phyloP scores from a whole-genome alignment of 2,329 filamentous ascomycete genomes.

The Apiospora marii region DNA sequence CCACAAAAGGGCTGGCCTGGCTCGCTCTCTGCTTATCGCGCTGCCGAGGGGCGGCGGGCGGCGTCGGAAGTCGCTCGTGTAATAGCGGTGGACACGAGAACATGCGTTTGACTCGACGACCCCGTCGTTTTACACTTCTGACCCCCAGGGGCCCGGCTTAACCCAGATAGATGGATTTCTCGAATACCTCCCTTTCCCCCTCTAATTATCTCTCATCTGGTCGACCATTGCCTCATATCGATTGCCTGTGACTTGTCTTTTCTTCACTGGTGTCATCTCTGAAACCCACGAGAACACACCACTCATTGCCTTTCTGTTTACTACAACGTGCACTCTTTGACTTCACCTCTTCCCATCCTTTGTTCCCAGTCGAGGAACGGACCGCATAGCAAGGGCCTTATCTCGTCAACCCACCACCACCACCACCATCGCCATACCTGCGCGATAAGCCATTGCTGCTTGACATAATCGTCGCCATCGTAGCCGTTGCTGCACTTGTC shows the following conservation, averaged over 20 bases:
- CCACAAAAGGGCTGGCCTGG: not conserved
- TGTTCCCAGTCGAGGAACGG: not conserved
- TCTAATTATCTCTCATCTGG: not conserved
- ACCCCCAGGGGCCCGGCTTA: not conserved
- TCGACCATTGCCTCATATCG: not conserved
- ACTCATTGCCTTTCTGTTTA: not conserved
- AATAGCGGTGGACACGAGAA: conserved; percentile 5
- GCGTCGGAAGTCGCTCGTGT: conserved; percentile 15
- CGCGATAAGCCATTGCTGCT: conserved; percentile 13
- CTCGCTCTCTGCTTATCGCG: conserved; percentile 12
- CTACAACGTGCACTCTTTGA: not conserved
- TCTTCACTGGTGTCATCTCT: not conserved
- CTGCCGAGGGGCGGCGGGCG: conserved; percentile 8
- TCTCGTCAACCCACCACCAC: conserved; percentile 1
- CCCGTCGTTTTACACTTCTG: conserved; percentile 9
- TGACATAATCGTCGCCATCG: not conserved
- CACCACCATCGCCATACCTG: not conserved
- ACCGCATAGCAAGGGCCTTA: not conserved
- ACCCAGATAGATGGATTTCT: not conserved
- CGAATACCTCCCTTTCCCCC: conserved; percentile 2
- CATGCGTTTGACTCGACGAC: conserved; percentile 9
- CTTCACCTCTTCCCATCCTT: not conserved
- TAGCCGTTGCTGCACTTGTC: conserved; percentile 9
- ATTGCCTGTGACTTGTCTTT: not conserved
- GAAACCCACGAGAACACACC: conserved; percentile 9